Percentiles rank a stretch among this genome's conserved stretches.
Evolutionary conservation across 306 rosid genomes (phyloP).

Genomic region (Trifolium subterraneum): DNA sequence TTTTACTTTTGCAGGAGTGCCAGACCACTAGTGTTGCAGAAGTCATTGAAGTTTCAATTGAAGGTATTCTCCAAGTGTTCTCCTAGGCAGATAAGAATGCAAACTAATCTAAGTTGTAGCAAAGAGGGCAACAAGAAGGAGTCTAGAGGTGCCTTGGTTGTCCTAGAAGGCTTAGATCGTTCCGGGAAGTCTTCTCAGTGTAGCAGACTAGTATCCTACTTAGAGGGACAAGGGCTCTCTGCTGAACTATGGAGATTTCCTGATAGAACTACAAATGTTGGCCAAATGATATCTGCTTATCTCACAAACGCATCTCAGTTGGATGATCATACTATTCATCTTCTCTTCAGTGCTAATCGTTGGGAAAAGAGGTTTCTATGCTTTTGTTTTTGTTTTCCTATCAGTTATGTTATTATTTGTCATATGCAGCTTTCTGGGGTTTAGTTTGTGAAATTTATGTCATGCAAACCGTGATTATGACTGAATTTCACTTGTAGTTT

Average conservation of each 20-base stretch:
- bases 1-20: constrained; percentile 43
- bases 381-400: not conserved
- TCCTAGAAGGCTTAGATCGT: constrained; percentile 93
- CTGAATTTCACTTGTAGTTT: constrained; percentile 12
- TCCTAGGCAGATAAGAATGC: constrained; percentile 50
- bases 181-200: constrained; percentile 87
- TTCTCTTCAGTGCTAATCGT: constrained; percentile 94
- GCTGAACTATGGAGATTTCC: constrained; percentile 90
- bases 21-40: constrained; percentile 25
- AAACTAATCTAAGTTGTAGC: constrained; percentile 25
- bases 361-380: constrained; percentile 88
- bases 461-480: not conserved
- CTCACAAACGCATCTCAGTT: constrained; percentile 80
- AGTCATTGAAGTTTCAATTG: constrained; percentile 38
- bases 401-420: constrained; percentile 4
- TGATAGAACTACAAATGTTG: constrained; percentile 81
- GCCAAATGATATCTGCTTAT: constrained; percentile 90
- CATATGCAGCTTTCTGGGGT: not conserved
- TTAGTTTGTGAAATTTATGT: constrained; percentile 1
- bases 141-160: constrained; percentile 74
- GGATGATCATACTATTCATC: constrained; percentile 87
- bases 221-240: constrained; percentile 70
- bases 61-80: constrained; percentile 42
- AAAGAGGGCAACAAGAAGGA: constrained; percentile 27
- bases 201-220: constrained; percentile 60